Base-by-base conservation (phyloP, 768 basidiomycete species). In the Lentinula guzmanii region DNA sequence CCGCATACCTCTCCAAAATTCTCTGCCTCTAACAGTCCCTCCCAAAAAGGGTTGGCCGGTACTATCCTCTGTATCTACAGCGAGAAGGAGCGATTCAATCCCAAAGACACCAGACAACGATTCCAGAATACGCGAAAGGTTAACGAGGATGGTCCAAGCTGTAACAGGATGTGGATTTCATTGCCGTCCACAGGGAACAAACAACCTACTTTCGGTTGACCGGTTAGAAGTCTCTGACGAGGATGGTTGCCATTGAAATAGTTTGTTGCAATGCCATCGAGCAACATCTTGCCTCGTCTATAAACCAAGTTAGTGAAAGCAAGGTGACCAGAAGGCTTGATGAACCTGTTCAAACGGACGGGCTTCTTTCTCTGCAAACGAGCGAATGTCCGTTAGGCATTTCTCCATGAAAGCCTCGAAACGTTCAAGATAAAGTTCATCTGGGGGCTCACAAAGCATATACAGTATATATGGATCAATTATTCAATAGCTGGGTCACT, bases 371-470 rank as follows among this genome's bases (percentile, higher is more conserved):
- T 82, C 79, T 48, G 86, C 80, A 68, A 89, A 89, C 0, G 82
- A 78, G 57, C 72, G 79, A 45, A 89, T 79, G 56, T 87, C 86
- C 7, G 72, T 73, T 8, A 86, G 70, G 56, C 74, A 79, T 67
- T 83, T 85, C 60, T 84, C 80, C 71, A 85, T 82, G 65, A 89
- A 85, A 0, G 83, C 76, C 60, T 88, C 83, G 50, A 89, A 73
- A 41, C 87, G 77, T 69, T 89, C 86, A 59, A 82, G 71, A 67
- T 84, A 89, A n/a, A 89, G 74, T 5, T 65, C 80, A 66, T 87
- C 81, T 48, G 74, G 71, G 62, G 72, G 74, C 66, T 78, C 77
- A 34, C 31, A 52, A 64, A 74, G 71, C 72, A 78, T 73, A 59
- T 48, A n/a, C n/a, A n/a, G n/a, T n/a, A 48, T 48, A 18, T 18